Percentiles rank a stretch among this genome's conserved stretches.
phyloP scores from a whole-genome alignment of 345 rosid species.

The Linum tenue region DNA sequence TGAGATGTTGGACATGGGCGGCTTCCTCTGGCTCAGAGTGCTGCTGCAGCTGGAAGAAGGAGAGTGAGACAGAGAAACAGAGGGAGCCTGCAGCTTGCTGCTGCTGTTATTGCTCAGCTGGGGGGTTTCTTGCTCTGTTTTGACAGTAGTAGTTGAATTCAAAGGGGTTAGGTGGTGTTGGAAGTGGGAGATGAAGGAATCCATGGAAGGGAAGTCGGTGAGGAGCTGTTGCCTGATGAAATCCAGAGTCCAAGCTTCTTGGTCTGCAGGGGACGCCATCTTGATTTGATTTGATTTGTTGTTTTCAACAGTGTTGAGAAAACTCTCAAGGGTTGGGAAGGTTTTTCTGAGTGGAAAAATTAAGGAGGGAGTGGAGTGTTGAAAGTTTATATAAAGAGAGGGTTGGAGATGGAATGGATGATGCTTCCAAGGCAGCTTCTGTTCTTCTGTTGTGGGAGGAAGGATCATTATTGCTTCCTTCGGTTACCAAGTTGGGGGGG shows the following conservation, averaged over 20 bases:
- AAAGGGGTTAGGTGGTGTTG: constrained; percentile 8
- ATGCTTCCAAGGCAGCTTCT: too few relatives aligned
- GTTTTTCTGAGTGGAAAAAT: not conserved
- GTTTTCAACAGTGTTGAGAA: not conserved
- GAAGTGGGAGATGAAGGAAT: constrained; percentile 24
- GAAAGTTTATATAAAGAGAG: constrained; percentile 15
- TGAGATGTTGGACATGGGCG: constrained; percentile 35
- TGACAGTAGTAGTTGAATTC: not conserved
- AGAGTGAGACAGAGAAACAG: not conserved
- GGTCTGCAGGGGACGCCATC: constrained; percentile 18
- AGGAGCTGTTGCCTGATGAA: constrained; percentile 57
- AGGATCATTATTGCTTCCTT: not conserved
- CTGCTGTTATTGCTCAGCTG: constrained; percentile 8
- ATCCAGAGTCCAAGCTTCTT: constrained; percentile 42
- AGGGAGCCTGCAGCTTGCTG: constrained; percentile 11
- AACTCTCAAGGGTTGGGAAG: too few relatives aligned
- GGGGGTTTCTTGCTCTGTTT: constrained; percentile 7
- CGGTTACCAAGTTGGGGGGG: too few relatives aligned
- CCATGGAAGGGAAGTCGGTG: constrained; percentile 38
- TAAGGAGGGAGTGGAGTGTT: not conserved
- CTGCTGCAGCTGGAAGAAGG: constrained; percentile 14
- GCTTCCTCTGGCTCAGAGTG: constrained; percentile 55
- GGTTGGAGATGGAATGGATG: not conserved
- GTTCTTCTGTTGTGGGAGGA: not conserved
- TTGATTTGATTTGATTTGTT: not conserved